phyloP scores from a whole-genome alignment of 106 monocot genomes.

The Iris macrosiphon region DNA sequence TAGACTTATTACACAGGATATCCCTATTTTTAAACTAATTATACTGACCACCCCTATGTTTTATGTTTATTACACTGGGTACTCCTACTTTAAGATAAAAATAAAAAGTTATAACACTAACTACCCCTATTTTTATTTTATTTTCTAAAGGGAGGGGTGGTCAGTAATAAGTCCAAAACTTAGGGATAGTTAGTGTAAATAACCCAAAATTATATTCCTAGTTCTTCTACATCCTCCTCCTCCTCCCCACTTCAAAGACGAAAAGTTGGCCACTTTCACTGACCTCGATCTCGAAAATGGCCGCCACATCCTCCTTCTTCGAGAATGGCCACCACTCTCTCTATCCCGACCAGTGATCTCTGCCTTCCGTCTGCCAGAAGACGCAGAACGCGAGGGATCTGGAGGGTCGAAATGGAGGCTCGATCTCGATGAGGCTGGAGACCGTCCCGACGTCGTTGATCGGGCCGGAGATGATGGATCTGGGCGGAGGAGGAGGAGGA shows the following conservation, averaged over 20 bases:
- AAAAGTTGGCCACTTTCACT: too few species aligned
- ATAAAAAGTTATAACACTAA: too few species aligned
- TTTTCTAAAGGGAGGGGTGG: too few species aligned
- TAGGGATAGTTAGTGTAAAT: too few species aligned
- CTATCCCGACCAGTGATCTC: background rate
- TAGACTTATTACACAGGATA: too few species aligned
- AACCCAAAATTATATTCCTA: too few species aligned
- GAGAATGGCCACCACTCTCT: constrained; percentile 14
- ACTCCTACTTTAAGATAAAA: too few species aligned
- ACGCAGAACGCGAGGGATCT: constrained; percentile 36
- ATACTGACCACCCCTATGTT: too few species aligned
- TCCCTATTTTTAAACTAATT: too few species aligned
- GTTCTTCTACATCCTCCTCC: constrained; percentile 1
- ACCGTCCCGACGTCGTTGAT: constrained; percentile 30
- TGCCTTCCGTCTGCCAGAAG: background rate
- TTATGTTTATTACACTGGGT: too few species aligned
- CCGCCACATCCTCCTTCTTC: background rate
- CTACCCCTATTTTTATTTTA: too few species aligned
- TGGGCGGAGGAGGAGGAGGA: constrained; percentile 16
- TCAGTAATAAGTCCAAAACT: too few species aligned
- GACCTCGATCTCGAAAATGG: constrained; percentile 3
- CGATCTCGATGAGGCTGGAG: constrained; percentile 36
- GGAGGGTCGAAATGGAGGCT: constrained; percentile 44
- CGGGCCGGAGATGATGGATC: constrained; percentile 1
- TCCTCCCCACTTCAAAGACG: background rate